phyloP scores from a whole-genome alignment of 768 basidiomycete genomes.

The Phaeolepiota aurea region DNA sequence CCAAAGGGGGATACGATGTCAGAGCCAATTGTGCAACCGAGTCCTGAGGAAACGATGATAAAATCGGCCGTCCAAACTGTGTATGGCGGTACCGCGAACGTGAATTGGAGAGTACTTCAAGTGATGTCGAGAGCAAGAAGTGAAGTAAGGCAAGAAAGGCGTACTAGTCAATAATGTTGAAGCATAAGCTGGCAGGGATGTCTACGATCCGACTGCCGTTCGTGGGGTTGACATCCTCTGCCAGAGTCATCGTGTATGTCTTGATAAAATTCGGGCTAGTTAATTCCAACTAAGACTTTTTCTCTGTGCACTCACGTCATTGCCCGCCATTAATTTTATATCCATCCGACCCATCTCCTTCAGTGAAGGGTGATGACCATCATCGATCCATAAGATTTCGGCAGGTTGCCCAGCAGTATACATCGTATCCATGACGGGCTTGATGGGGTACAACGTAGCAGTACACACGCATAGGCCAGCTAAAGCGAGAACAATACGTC shows the following conservation, averaged over 20 bases:
- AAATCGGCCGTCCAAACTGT: conserved; percentile 5
- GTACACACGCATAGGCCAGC: neutral
- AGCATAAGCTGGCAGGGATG: conserved; percentile 2
- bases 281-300: neutral
- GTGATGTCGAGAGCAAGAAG: neutral
- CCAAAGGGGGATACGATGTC: neutral
- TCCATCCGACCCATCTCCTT: conserved; percentile 12
- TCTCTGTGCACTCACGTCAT: neutral
- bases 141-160: neutral
- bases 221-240: conserved; percentile 3
- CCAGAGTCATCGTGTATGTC: conserved; percentile 3
- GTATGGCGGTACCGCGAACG: neutral
- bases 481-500: neutral
- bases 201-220: neutral
- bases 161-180: conserved; percentile 6
- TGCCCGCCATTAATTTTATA: neutral
- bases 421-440: neutral
- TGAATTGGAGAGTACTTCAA: conserved; percentile 2
- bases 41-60: neutral
- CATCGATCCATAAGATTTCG: conserved; percentile 9
- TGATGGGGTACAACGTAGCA: neutral
- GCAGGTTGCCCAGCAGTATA: neutral
- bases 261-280: conserved; percentile 3
- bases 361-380: conserved; percentile 16
- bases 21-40: neutral